Conservation (phyloP, 768 basidiomycete genomes). For the Podaxis sp. region DNA sequence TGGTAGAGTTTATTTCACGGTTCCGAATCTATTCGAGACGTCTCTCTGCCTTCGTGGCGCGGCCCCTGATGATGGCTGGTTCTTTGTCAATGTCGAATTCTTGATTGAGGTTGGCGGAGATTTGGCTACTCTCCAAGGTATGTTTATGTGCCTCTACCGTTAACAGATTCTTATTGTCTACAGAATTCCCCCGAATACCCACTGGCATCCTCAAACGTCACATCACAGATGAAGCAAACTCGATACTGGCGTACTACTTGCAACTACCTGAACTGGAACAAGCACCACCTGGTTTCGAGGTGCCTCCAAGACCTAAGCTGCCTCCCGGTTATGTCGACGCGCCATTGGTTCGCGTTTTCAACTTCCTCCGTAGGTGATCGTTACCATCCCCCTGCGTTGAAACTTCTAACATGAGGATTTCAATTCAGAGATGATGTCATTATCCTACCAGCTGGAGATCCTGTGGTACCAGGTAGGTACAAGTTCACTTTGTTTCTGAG, state of each 20-base stretch:
- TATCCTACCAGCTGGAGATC: slow-evolving; percentile 92
- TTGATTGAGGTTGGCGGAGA: slow-evolving; percentile 74
- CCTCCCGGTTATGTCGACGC: slow-evolving; percentile 69
- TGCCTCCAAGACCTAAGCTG: slow-evolving; percentile 47
- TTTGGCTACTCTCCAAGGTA: slow-evolving; percentile 70
- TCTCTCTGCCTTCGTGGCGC: slow-evolving; percentile 75
- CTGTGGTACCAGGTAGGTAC: slow-evolving; percentile 67
- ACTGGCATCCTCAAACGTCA: slow-evolving; percentile 60
- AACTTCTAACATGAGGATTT: slow-evolving; percentile 5
- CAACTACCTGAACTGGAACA: slow-evolving; percentile 41
- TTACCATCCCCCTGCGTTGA: background rate
- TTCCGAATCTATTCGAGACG: slow-evolving; percentile 69
- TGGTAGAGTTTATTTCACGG: slow-evolving; percentile 78
- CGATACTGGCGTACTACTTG: slow-evolving; percentile 64
- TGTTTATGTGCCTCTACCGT: background rate
- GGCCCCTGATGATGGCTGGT: slow-evolving; percentile 76
- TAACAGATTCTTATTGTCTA: background rate
- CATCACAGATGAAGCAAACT: slow-evolving; percentile 73
- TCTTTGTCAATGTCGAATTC: slow-evolving; percentile 78
- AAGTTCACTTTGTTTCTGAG: background rate
- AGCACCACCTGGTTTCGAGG: slow-evolving; percentile 39
- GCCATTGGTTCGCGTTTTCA: slow-evolving; percentile 82
- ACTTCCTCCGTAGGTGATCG: slow-evolving; percentile 75
- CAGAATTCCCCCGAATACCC: slow-evolving; percentile 77
- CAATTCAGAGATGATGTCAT: slow-evolving; percentile 77